Conservation (phyloP, 2,329 filamentous ascomycete genomes). For the Alternaria sp. region DNA sequence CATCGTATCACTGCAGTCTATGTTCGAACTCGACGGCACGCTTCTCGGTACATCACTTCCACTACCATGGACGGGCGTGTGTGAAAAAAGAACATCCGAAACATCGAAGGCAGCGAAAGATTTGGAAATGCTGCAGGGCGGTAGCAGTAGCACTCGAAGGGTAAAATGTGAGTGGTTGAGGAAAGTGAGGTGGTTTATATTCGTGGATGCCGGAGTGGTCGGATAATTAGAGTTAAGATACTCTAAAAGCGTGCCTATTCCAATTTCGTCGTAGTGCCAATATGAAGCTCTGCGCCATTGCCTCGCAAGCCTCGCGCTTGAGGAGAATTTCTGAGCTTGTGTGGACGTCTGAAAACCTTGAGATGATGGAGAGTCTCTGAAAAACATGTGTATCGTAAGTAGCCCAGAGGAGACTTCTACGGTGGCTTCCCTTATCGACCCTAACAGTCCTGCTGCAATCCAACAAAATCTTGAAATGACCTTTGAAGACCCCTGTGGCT, state of each 20-base stretch:
- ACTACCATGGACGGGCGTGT: not conserved
- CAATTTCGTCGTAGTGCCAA: slow-evolving; percentile 7
- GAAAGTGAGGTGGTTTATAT: slow-evolving; percentile 18
- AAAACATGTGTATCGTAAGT: too few species aligned
- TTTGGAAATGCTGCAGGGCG: not conserved
- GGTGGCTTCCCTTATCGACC: not conserved
- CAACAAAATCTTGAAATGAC: not conserved
- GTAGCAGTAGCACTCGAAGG: slow-evolving; percentile 1
- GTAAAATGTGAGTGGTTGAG: slow-evolving; percentile 22
- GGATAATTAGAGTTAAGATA: slow-evolving; percentile 20
- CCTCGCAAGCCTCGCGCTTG: slow-evolving; percentile 20
- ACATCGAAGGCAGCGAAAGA: not conserved
- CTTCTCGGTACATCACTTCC: slow-evolving; percentile 4
- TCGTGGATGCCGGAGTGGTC: slow-evolving; percentile 18
- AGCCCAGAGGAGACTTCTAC: not conserved
- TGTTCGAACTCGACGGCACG: not conserved
- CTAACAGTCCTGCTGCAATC: not conserved
- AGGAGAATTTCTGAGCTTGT: slow-evolving; percentile 26
- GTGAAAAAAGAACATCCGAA: not conserved
- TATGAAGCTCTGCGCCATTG: slow-evolving; percentile 19
- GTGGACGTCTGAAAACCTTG: slow-evolving; percentile 6
- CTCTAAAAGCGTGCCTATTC: slow-evolving; percentile 13
- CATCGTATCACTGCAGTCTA: not conserved
- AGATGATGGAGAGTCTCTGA: not conserved
- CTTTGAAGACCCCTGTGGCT: not conserved